Evolutionary conservation across 768 basidiomycete species (phyloP), one percentile per base, ranked within the genome.

Genomic region (Suillus plorans): DNA sequence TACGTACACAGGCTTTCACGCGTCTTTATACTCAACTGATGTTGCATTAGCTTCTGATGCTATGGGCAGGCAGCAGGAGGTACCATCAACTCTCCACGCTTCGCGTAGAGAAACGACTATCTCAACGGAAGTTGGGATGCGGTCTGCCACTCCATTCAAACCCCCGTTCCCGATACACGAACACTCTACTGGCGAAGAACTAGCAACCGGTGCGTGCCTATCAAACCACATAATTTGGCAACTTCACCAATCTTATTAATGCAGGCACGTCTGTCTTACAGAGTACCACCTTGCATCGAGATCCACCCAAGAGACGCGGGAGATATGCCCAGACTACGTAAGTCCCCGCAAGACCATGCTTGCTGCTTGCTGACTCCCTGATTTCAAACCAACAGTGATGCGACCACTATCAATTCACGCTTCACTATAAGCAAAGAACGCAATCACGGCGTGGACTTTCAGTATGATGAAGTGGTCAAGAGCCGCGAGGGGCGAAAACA

Each of bases 391-490:
- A 49, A 18, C 22, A 25, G 56, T 16, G 71, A 63, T 37, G 76
- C 77, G 12, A 75, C 73, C 34, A 84, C 86, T 3, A 87, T 91
- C 69, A 91, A 89, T 68, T 80, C 86, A 7, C 73, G 78, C 10
- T 95, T 86, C 72, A 84, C 85, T 62, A 89, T 96, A 60, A 81
- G 91, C 67, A 84, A 87, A 4, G 76, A 77, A 9, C 79, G 76
- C 42, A 97, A 97, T 72, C 80, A 81, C 0, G 94, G 92, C 0
- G 55, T 86, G 12, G 77, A 79, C 50, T 89, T 84, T 72, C 87
- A 89, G 68, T 97, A 84, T 70, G 89, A 94, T 52, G 87, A 89
- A 58, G 92, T 94, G 18, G 89, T 93, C 14, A 81, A 94, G 34
- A 81, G 80, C 47, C 89, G 83, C 69, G 84, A 84, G 20, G 84